Evolutionary conservation across 1,284 basidiomycete species (phyloP).

Genomic region (Schizophyllum commune): DNA sequence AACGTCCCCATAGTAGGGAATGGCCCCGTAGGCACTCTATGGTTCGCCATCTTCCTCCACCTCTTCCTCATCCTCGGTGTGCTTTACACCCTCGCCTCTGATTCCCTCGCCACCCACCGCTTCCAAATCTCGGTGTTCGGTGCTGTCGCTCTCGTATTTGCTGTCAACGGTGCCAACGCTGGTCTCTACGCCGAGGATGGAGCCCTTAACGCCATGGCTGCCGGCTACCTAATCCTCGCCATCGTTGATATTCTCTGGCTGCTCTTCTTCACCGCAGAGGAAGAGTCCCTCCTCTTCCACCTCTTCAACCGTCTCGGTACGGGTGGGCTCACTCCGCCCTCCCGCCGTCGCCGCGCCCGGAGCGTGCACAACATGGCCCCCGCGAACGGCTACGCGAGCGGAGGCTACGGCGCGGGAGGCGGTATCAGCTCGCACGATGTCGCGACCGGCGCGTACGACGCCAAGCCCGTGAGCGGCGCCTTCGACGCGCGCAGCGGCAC

Average conservation of each 20-base stretch:
- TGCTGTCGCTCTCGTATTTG: slow-evolving; percentile 81
- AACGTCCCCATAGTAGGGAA: slow-evolving; percentile 29
- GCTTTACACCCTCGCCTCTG: slow-evolving; percentile 75
- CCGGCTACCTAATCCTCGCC: slow-evolving; percentile 89
- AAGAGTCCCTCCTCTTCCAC: slow-evolving; percentile 79
- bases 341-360: slow-evolving; percentile 58
- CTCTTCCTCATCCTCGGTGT: slow-evolving; percentile 77
- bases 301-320: slow-evolving; percentile 84
- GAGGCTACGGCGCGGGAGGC: slow-evolving; percentile 47
- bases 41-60: slow-evolving; percentile 91
- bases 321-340: slow-evolving; percentile 77
- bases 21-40: slow-evolving; percentile 58
- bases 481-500: background rate
- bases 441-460: slow-evolving; percentile 13
- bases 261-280: slow-evolving; percentile 93
- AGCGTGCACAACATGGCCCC: slow-evolving; percentile 57
- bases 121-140: slow-evolving; percentile 87
- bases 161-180: slow-evolving; percentile 69
- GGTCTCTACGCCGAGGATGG: slow-evolving; percentile 48
- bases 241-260: slow-evolving; percentile 93
- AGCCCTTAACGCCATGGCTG: slow-evolving; percentile 76
- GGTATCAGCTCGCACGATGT: slow-evolving; percentile 56
- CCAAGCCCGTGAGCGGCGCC: background rate
- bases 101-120: slow-evolving; percentile 79
- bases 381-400: slow-evolving; percentile 51